Evolutionary conservation across 2,329 filamentous ascomycete species (phyloP).

Genomic region (Microsporum audouinii): DNA sequence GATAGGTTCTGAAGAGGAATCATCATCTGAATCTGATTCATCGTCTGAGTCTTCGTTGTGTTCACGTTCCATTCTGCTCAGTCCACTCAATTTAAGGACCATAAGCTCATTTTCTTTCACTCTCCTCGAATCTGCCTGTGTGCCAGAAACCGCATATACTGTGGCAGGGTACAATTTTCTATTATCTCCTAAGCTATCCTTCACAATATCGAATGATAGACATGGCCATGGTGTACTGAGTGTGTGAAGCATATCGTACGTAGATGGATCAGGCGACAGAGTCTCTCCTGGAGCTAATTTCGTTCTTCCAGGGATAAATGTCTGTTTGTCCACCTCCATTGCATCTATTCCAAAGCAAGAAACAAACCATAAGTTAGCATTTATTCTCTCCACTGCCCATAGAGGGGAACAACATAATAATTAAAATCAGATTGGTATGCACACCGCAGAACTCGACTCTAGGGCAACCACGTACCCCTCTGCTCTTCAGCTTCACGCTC

Average conservation of each 20-base stretch:
- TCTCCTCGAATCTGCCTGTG: constrained; percentile 67
- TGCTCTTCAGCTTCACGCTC: constrained; percentile 85
- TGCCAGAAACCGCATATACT: constrained; percentile 88
- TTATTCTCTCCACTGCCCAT: background rate
- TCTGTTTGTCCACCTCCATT: constrained; percentile 89
- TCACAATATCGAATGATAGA: constrained; percentile 85
- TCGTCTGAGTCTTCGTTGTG: constrained; percentile 58
- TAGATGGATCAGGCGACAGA: constrained; percentile 79
- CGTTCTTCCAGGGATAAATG: constrained; percentile 89
- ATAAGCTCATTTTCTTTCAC: constrained; percentile 84
- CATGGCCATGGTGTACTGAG: constrained; percentile 94
- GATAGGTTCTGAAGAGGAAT: constrained; percentile 69
- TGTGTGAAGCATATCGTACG: constrained; percentile 95
- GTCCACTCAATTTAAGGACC: constrained; percentile 89
- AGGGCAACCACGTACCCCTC: constrained; percentile 42
- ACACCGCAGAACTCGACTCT: constrained; percentile 14
- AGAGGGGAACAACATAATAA: background rate
- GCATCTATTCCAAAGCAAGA: constrained; percentile 43
- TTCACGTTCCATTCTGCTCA: constrained; percentile 72
- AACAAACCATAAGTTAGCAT: constrained; percentile 8
- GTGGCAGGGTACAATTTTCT: constrained; percentile 90
- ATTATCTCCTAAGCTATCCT: constrained; percentile 74
- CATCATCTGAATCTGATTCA: constrained; percentile 58
- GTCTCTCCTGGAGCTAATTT: constrained; percentile 86
- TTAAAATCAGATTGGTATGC: constrained; percentile 11